These are phyloP conservation scores for Micromonas commoda DNA, from an alignment of 139 green algal genomes.

Conservation along the genomic window DNA sequence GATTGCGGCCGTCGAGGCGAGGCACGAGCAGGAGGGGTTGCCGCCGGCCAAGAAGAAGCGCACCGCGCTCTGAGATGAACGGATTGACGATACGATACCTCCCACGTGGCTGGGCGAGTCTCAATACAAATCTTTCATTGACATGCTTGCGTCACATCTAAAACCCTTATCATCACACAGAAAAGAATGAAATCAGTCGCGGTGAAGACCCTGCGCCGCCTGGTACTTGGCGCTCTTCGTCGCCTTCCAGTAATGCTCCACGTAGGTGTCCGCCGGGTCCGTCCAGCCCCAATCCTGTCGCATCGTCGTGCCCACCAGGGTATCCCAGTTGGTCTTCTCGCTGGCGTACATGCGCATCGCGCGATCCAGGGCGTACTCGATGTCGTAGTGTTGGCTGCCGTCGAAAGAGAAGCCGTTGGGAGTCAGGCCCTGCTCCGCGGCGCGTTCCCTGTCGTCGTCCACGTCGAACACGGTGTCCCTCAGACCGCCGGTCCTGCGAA, in stretches of 20 bases:
- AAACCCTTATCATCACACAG: too few species aligned
- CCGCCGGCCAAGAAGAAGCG: too few species aligned
- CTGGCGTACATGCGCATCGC: not conserved
- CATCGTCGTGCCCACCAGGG: slow-evolving; percentile 35
- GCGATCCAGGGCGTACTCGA: slow-evolving; percentile 90
- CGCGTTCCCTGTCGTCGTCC: slow-evolving; percentile 44
- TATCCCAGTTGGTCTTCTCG: not conserved
- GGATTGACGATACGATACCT: too few species aligned
- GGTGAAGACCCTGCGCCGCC: too few species aligned
- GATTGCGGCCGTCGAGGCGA: too few species aligned
- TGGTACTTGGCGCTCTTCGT: too few species aligned
- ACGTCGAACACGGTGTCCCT: slow-evolving; percentile 56
- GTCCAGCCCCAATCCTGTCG: slow-evolving; percentile 89
- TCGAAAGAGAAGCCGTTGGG: slow-evolving; percentile 89
- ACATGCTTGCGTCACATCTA: too few species aligned
- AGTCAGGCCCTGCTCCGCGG: slow-evolving; percentile 44
- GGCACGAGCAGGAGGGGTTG: too few species aligned
- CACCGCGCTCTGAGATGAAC: too few species aligned
- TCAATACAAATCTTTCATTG: too few species aligned
- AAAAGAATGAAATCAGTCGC: too few species aligned
- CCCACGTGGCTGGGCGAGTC: too few species aligned
- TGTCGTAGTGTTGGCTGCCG: slow-evolving; percentile 66
- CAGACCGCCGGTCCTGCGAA: slow-evolving; percentile 42
- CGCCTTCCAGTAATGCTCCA: slow-evolving; percentile 91
- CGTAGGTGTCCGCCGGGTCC: slow-evolving; percentile 81